Evolutionary conservation across 2,329 filamentous ascomycete genomes (phyloP), one percentile per base, ranked within the genome.

Genomic region (Paecilomyces dactylethromorphus): DNA sequence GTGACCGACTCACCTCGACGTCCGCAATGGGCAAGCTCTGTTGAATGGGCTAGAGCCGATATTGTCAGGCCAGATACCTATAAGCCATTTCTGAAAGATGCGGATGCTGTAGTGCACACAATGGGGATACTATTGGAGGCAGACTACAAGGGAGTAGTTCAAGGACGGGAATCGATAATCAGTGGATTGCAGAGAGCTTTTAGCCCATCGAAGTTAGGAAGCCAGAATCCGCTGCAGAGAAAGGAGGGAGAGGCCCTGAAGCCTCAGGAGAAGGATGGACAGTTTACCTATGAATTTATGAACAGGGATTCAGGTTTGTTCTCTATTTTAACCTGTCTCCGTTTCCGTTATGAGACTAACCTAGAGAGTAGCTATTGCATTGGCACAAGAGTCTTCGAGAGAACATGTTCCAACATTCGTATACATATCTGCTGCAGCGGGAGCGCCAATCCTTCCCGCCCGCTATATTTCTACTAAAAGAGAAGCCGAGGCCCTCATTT

Each of bases 111-210:
- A 26, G 88, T 99, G 53, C 94, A 99, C 81, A 91, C 84, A 69
- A 92, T 97, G 88, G 94, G 94, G 10, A 97, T 99, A 67, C 82
- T 99, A 18, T 84, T 99, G 10, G 94, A 99, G 79, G 92, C 92
- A 55, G 94, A 99, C 79, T 99, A 99, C 84, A 99, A 99, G 77
- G 90, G 89, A 65, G 88, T 96, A 15, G 73, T 99, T 26, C 88
- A 86, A 21, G 94, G 94, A 55, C 86, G 84, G 60, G 92, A 96
- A 68, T 91, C 90, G 0, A 86, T 91, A n/a, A 76, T 96, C 56
- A 76, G 85, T 6, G 93, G 91, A 1, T 79, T 99, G 13, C 84
- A 85, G 62, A 87, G 88, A 67, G 91, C 91, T 26, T 96, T 97
- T 73, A 86, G 87, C 56, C 73, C 84, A 0, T 81, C 83, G 1